These are phyloP conservation scores for Gelatoporia subvermispora DNA, from an alignment of 768 basidiomycete species.

Conservation along the genomic window DNA sequence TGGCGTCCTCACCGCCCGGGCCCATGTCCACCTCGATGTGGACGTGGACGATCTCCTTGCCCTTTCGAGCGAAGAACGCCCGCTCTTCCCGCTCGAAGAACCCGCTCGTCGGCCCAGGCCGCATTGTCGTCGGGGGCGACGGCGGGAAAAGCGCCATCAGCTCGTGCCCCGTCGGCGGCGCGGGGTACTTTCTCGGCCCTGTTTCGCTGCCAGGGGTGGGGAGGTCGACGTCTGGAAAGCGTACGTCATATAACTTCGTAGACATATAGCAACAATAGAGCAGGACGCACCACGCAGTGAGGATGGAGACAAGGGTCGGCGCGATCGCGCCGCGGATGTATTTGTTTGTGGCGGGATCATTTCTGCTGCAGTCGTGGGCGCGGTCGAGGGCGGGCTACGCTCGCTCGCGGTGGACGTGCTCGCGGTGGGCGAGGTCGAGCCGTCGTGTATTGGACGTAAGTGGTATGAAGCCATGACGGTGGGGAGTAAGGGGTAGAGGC, in stretches of 20 bases:
- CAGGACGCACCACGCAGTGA: slow-evolving; percentile 50
- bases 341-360: slow-evolving; percentile 4
- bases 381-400: slow-evolving; percentile 27
- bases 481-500: slow-evolving; percentile 7
- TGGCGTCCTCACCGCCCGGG: neutral
- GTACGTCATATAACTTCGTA: neutral
- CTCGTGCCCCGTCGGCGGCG: slow-evolving; percentile 77
- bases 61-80: slow-evolving; percentile 75
- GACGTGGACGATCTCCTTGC: slow-evolving; percentile 72
- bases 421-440: slow-evolving; percentile 51
- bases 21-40: slow-evolving; percentile 62
- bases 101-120: slow-evolving; percentile 62
- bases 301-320: slow-evolving; percentile 46
- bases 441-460: slow-evolving; percentile 53
- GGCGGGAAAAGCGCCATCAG: slow-evolving; percentile 84
- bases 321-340: slow-evolving; percentile 7
- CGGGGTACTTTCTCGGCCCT: slow-evolving; percentile 58
- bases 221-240: slow-evolving; percentile 56
- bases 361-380: slow-evolving; percentile 8
- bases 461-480: slow-evolving; percentile 31
- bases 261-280: neutral
- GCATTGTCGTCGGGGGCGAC: slow-evolving; percentile 56
- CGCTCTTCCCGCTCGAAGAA: slow-evolving; percentile 76
- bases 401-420: slow-evolving; percentile 43
- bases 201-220: slow-evolving; percentile 39